These are phyloP conservation scores for Pseudopyricularia cyperi DNA, from an alignment of 2,329 filamentous ascomycete genomes.

Conservation along the genomic window DNA sequence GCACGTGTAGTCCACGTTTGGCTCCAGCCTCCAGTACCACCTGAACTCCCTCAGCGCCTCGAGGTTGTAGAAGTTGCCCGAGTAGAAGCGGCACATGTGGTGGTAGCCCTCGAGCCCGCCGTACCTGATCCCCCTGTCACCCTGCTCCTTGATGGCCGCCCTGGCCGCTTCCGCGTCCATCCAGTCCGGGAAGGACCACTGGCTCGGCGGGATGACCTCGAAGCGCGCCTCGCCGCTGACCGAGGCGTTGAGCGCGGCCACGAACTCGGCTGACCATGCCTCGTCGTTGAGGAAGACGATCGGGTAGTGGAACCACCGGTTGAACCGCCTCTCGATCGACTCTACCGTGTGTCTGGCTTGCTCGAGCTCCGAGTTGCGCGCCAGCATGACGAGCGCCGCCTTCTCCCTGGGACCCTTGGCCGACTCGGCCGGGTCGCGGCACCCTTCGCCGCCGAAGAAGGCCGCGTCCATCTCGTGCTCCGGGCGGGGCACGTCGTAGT, in stretches of 20 bases:
- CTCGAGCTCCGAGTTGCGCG: slow-evolving; percentile 27
- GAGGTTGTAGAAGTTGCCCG: slow-evolving; percentile 29
- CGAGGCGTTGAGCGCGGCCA: slow-evolving; percentile 21
- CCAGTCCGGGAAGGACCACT: slow-evolving; percentile 26
- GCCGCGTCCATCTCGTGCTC: slow-evolving; percentile 22
- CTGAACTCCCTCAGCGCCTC: slow-evolving; percentile 26
- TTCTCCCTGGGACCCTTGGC: slow-evolving; percentile 22
- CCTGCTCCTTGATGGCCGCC: slow-evolving; percentile 12
- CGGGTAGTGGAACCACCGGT: slow-evolving; percentile 32
- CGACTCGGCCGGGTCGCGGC: slow-evolving; percentile 22
- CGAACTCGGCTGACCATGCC: slow-evolving; percentile 24
- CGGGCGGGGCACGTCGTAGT: slow-evolving; percentile 20
- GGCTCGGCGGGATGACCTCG: slow-evolving; percentile 24
- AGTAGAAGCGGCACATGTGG: slow-evolving; percentile 25
- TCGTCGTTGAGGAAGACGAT: slow-evolving; percentile 33
- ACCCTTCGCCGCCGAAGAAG: slow-evolving; percentile 22
- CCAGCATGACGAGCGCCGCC: slow-evolving; percentile 31
- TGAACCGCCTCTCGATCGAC: slow-evolving; percentile 29
- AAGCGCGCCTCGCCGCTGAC: slow-evolving; percentile 24
- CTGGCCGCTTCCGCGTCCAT: slow-evolving; percentile 11
- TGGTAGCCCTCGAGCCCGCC: slow-evolving; percentile 26
- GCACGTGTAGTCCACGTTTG: slow-evolving; percentile 29
- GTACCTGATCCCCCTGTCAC: slow-evolving; percentile 19
- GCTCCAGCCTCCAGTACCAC: slow-evolving; percentile 34
- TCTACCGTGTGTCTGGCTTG: slow-evolving; percentile 24